phyloP scores from a whole-genome alignment of 306 rosid genomes.

The Cucumis melo region DNA sequence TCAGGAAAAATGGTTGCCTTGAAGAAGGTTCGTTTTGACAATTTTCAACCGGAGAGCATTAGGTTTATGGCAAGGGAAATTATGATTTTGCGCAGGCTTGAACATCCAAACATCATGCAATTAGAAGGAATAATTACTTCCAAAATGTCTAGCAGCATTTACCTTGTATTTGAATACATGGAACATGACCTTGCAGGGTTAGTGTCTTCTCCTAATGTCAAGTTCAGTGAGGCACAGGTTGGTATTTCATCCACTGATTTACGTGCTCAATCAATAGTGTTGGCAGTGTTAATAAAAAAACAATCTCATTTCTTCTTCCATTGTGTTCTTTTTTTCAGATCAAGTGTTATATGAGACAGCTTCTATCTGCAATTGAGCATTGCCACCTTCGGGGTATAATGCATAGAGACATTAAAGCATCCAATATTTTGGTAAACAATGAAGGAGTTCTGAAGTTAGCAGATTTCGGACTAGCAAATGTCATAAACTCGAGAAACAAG shows the following conservation, averaged over 20 bases:
- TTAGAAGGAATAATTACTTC: constrained; percentile 85
- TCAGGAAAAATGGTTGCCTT: constrained; percentile 73
- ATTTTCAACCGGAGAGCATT: constrained; percentile 78
- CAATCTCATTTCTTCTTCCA: neutral
- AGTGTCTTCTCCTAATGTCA: constrained; percentile 53
- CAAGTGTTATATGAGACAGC: constrained; percentile 92
- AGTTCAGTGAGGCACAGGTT: constrained; percentile 70
- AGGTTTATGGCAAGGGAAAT: constrained; percentile 97
- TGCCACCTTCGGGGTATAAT: constrained; percentile 87
- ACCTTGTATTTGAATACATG: constrained; percentile 97
- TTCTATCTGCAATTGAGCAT: constrained; percentile 87
- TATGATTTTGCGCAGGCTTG: constrained; percentile 73
- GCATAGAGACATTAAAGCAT: constrained; percentile 84
- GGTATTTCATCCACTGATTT: neutral
- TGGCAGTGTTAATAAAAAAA: neutral
- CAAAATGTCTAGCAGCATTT: constrained; percentile 58
- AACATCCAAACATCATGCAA: constrained; percentile 93
- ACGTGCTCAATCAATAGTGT: neutral
- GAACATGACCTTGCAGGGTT: constrained; percentile 98
- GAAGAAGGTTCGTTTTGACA: constrained; percentile 92
- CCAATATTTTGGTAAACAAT: constrained; percentile 78
- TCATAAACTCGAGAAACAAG: constrained; percentile 37
- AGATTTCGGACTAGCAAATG: constrained; percentile 93
- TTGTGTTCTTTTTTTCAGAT: constrained; percentile 21
- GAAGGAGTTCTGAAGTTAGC: constrained; percentile 81